Evolutionary conservation across 805 yeast species (phyloP).

Genomic region (Wickerhamomyces mucosus): DNA sequence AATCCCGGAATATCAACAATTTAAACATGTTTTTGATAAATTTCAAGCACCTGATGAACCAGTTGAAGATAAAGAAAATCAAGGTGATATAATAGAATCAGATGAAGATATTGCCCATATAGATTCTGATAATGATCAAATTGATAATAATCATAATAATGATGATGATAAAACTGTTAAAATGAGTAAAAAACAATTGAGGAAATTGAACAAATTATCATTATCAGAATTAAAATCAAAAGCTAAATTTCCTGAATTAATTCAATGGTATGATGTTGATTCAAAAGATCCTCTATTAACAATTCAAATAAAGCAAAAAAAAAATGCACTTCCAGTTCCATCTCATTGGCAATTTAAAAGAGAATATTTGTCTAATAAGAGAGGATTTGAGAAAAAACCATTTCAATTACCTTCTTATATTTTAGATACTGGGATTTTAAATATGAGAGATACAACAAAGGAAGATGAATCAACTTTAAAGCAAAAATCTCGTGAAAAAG

Average conservation of each 20-base stretch:
- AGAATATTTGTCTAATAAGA: conserved; percentile 59
- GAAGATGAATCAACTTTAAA: conserved; percentile 47
- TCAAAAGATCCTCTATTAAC: conserved; percentile 67
- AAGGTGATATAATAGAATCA: conserved; percentile 24
- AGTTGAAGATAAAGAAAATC: conserved; percentile 9
- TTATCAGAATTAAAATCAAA: conserved; percentile 57
- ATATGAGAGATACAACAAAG: conserved; percentile 61
- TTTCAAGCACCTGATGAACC: conserved; percentile 21
- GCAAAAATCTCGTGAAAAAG: conserved; percentile 70
- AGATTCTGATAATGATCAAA: conserved; percentile 13
- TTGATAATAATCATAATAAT: conserved; percentile 1
- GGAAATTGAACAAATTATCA: conserved; percentile 47
- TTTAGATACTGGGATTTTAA: conserved; percentile 73
- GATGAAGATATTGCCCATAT: conserved; percentile 17
- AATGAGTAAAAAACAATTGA: conserved; percentile 40
- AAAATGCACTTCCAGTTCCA: conserved; percentile 71
- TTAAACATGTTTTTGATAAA: conserved; percentile 24
- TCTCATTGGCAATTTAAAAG: conserved; percentile 74
- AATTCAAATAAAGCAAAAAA: conserved; percentile 52
- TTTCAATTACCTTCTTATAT: conserved; percentile 75
- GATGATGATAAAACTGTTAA: conserved; percentile 9
- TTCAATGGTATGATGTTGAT: conserved; percentile 85
- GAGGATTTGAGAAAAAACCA: conserved; percentile 59
- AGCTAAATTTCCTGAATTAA: conserved; percentile 55
- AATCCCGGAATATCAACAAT: conserved; percentile 26